Conservation (phyloP, 1,139 yeast genomes). For the Meyerozyma carpophila region DNA sequence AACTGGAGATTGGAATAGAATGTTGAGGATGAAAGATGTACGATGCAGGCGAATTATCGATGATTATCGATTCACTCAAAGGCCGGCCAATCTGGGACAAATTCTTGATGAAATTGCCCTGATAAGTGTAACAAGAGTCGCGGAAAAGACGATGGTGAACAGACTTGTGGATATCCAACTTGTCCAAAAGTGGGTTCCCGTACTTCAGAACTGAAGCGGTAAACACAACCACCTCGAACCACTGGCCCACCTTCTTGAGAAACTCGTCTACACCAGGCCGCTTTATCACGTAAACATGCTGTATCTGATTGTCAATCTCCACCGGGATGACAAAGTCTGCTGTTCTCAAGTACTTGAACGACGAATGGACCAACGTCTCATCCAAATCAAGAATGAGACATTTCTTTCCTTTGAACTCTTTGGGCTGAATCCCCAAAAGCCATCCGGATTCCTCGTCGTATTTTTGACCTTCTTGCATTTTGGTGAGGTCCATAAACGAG, state of each 20-base stretch:
- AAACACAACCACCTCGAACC: constrained; percentile 92
- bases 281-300: constrained; percentile 92
- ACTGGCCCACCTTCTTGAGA: constrained; percentile 71
- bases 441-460: constrained; percentile 54
- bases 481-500: constrained; percentile 47
- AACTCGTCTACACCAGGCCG: constrained; percentile 98
- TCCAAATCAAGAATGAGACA: constrained; percentile 90
- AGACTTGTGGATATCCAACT: constrained; percentile 64
- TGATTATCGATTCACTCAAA: constrained; percentile 73
- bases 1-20: constrained; percentile 95
- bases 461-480: constrained; percentile 66
- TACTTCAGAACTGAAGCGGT: constrained; percentile 94
- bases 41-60: constrained; percentile 96
- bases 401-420: constrained; percentile 50
- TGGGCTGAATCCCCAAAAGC: constrained; percentile 48
- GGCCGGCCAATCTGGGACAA: constrained; percentile 93
- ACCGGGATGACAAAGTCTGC: constrained; percentile 86
- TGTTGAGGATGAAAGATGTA: constrained; percentile 96
- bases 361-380: constrained; percentile 93
- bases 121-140: constrained; percentile 59
- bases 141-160: constrained; percentile 91
- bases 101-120: constrained; percentile 92
- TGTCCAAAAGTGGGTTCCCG: constrained; percentile 92
- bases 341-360: constrained; percentile 83
- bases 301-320: constrained; percentile 79